Evolutionary conservation across 495 filamentous ascomycete species (phyloP).

Genomic region (Penicillium alfredii): DNA sequence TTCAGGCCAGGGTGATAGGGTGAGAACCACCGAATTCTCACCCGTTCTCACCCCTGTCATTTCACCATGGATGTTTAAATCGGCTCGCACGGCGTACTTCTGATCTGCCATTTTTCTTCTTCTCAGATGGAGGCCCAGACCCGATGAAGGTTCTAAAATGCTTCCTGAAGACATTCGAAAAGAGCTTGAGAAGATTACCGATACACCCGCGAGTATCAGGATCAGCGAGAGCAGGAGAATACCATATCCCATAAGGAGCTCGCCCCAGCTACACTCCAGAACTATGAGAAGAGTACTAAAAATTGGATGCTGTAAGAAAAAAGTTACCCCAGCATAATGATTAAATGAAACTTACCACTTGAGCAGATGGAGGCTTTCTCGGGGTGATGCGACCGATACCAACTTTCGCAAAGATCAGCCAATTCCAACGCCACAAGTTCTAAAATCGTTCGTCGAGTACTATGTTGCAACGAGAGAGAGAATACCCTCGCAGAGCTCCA

Average conservation of each 20-base stretch:
- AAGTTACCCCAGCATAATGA: too few relatives aligned
- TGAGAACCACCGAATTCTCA: too few relatives aligned
- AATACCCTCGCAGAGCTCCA: slow-evolving; percentile 1
- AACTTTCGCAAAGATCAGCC: slow-evolving; percentile 9
- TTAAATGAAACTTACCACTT: too few relatives aligned
- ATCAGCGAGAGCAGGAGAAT: slow-evolving; percentile 13
- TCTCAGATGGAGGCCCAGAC: too few relatives aligned
- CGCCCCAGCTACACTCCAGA: slow-evolving; percentile 15
- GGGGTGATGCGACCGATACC: neutral
- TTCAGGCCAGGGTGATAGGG: slow-evolving; percentile 2
- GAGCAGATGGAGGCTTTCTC: slow-evolving; percentile 14
- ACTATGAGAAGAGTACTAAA: slow-evolving; percentile 8
- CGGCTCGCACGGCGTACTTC: too few relatives aligned
- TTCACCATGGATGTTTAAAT: too few relatives aligned
- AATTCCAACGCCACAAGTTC: slow-evolving; percentile 1
- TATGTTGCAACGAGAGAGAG: slow-evolving; percentile 8
- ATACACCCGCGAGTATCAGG: slow-evolving; percentile 15
- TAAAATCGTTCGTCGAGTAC: slow-evolving; percentile 10
- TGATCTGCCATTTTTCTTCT: too few relatives aligned
- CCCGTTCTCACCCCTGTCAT: too few relatives aligned
- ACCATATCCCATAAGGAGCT: slow-evolving; percentile 9
- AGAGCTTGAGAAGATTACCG: slow-evolving; percentile 7
- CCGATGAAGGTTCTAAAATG: too few relatives aligned
- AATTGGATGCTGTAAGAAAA: slow-evolving; percentile 16
- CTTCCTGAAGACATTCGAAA: slow-evolving; percentile 4